Evolutionary conservation across 768 basidiomycete species (phyloP), one percentile per base, ranked within the genome.

Genomic region (Trametes cingulata): DNA sequence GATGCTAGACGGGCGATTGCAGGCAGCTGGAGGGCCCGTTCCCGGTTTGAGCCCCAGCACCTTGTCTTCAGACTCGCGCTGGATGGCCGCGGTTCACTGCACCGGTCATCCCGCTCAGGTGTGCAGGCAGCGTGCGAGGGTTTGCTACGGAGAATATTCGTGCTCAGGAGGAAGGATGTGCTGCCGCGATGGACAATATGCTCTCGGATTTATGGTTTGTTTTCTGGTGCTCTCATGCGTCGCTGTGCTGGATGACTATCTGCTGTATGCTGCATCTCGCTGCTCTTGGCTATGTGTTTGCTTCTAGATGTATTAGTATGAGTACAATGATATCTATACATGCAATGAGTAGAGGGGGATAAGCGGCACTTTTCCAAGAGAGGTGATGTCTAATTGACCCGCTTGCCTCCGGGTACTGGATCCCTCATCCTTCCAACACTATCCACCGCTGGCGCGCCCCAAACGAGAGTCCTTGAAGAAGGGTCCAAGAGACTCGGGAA

Each of bases 391-490:
- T 49, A 61, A 15, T 25, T 41, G 8, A 22, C 19, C 47, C 55
- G 36, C 43, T 54, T 47, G 57, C 47, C 36, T 22, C 57, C 45
- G 35, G 55, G 42, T 19, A 37, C 42, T 3, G 45, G 27, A 49
- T 78, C 74, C 36, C 74, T 62, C 65, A 82, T 68, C 59, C 76
- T 81, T 51, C 87, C 87, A 14, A 85, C 68, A 49, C 79, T 77
- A 63, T 91, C 87, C 52, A 90, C 77, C 0, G 85, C 75, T 6
- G 90, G 90, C 25, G 90, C 90, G 33, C 86, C 86, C 85, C 84
- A 88, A 3, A 91, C 81, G 6, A 89, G 65, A 0, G 86, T 88
- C 71, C 86, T 88, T 39, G 71, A 74, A 62, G 76, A 71, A 10
- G 88, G 87, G 67, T 90, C 87, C 41, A 88, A 69, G 33, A 87